Conservation (phyloP, 23 red algal species). For the Pyropia yezoensis region DNA sequence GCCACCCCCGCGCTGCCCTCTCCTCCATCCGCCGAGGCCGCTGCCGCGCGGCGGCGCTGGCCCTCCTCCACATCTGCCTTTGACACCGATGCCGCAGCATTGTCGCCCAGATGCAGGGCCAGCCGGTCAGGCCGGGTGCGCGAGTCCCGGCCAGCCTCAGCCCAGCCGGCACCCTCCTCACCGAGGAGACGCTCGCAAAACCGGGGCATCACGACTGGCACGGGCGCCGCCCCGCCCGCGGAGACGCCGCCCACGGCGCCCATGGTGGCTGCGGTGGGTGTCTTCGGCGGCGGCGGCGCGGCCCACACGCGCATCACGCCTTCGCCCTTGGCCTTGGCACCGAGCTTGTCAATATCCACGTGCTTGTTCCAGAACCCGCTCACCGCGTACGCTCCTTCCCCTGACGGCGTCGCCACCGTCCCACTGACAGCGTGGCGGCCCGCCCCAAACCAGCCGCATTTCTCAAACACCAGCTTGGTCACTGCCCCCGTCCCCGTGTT, state of each 20-base stretch:
- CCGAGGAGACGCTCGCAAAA: constrained; percentile 32
- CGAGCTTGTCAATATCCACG: constrained; percentile 34
- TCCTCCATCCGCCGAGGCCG: neutral
- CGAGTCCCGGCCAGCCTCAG: constrained; percentile 55
- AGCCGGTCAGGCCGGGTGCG: constrained; percentile 68
- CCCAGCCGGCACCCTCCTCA: constrained; percentile 24
- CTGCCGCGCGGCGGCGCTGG: constrained; percentile 42
- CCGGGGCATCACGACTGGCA: constrained; percentile 17
- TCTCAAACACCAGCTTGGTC: constrained; percentile 29
- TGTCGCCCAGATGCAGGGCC: constrained; percentile 56
- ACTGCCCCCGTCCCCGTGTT: constrained; percentile 36
- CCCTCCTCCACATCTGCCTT: constrained; percentile 77
- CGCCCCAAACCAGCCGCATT: constrained; percentile 76
- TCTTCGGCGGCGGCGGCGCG: neutral
- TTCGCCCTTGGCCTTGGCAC: constrained; percentile 45
- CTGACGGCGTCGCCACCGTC: constrained; percentile 19
- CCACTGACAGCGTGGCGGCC: constrained; percentile 51
- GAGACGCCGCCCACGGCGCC: constrained; percentile 15
- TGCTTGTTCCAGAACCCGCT: constrained; percentile 71
- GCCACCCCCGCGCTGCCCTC: too few species aligned
- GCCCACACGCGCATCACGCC: constrained; percentile 63
- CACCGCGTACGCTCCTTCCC: constrained; percentile 20
- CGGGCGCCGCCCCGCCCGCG: constrained; percentile 46
- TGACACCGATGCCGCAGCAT: constrained; percentile 35
- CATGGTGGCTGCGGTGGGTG: too few species aligned